A percentile compares a stretch with the other conserved stretches of the same genome.
These are phyloP conservation scores for Colletotrichum musicola DNA, from an alignment of 2,329 filamentous ascomycete species.

Conservation along the genomic window DNA sequence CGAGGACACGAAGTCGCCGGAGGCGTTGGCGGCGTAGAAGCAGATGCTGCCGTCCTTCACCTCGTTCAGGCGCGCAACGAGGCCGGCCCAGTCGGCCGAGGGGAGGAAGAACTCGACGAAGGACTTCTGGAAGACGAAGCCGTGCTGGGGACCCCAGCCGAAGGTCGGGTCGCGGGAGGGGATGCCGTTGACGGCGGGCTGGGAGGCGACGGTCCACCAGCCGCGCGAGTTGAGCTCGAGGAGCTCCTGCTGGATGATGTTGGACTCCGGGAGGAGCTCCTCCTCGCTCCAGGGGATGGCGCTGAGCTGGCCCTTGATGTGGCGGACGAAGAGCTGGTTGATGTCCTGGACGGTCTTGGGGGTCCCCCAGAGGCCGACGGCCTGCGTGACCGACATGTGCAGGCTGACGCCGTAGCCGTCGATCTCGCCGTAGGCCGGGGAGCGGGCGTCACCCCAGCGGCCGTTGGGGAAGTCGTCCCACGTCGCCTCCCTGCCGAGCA, in stretches of 20 bases:
- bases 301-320: constrained; percentile 82
- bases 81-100: constrained; percentile 74
- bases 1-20: constrained; percentile 83
- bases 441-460: constrained; percentile 92
- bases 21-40: constrained; percentile 87
- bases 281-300: constrained; percentile 97
- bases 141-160: constrained; percentile 92
- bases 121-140: constrained; percentile 97
- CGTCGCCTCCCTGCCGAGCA: constrained; percentile 91
- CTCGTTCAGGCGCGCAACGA: constrained; percentile 68
- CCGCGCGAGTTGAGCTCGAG: constrained; percentile 81
- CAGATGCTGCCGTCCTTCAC: constrained; percentile 74
- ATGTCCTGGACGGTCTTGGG: constrained; percentile 80
- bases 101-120: constrained; percentile 98
- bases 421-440: constrained; percentile 94
- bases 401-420: constrained; percentile 98
- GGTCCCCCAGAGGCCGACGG: constrained; percentile 86
- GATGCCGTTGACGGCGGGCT: constrained; percentile 91
- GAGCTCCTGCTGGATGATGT: constrained; percentile 81
- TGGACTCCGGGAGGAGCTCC: constrained; percentile 85
- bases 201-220: constrained; percentile 97
- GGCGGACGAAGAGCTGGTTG: constrained; percentile 81
- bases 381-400: constrained; percentile 88
- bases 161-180: constrained; percentile 82
- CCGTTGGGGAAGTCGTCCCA: constrained; percentile 99